These are phyloP conservation scores for Phytophthora foliorum DNA, from an alignment of 352 stramenopile genomes.

Conservation along the genomic window DNA sequence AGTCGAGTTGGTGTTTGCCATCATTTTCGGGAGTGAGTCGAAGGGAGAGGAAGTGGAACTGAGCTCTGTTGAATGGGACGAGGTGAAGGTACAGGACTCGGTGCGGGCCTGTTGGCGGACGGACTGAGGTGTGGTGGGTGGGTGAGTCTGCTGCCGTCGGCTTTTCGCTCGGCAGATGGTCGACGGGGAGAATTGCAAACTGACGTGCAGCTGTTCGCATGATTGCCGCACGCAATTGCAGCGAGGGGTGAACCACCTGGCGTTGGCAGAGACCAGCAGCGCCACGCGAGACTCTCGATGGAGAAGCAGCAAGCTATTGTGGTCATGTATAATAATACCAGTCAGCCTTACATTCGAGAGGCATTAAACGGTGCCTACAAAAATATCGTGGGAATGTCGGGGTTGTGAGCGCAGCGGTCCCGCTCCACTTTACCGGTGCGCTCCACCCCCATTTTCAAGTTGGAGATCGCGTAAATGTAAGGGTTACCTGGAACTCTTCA, in stretches of 20 bases:
- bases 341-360: slow-evolving; percentile 14
- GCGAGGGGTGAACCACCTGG: slow-evolving; percentile 40
- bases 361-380: slow-evolving; percentile 22
- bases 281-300: slow-evolving; percentile 15
- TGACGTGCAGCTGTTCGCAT: slow-evolving; percentile 51
- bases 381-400: slow-evolving; percentile 15
- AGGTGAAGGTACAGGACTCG: slow-evolving; percentile 19
- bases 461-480: slow-evolving; percentile 14
- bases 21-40: slow-evolving; percentile 48
- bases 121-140: slow-evolving; percentile 13
- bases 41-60: slow-evolving; percentile 31
- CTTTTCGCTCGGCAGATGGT: slow-evolving; percentile 44
- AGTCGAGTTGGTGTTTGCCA: slow-evolving; percentile 35
- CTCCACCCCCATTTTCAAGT: slow-evolving; percentile 14
- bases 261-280: slow-evolving; percentile 32
- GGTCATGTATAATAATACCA: slow-evolving; percentile 39
- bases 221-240: slow-evolving; percentile 54
- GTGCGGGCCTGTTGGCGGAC: too few species aligned
- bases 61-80: slow-evolving; percentile 17
- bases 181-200: slow-evolving; percentile 64
- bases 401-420: neutral
- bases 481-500: neutral
- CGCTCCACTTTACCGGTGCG: slow-evolving; percentile 23
- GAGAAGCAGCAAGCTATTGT: slow-evolving; percentile 26
- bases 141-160: slow-evolving; percentile 38